Conservation (phyloP, 164 flowering plant genomes). For the Taxillus chinensis region DNA sequence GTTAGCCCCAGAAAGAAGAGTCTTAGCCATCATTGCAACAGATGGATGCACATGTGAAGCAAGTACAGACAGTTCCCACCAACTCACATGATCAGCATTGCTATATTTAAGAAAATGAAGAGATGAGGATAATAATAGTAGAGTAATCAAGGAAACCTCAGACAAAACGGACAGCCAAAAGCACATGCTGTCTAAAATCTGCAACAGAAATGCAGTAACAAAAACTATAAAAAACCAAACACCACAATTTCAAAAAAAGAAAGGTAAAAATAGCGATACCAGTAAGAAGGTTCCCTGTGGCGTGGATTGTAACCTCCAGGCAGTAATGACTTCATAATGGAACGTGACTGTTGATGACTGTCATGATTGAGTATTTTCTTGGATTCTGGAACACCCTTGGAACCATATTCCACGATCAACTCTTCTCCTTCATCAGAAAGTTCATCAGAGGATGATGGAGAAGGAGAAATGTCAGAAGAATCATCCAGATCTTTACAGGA, state of each 20-base stretch:
- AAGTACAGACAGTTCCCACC: constrained; percentile 94
- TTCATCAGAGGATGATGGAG: constrained; percentile 35
- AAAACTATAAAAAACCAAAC: background rate
- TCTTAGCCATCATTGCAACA: constrained; percentile 86
- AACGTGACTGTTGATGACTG: constrained; percentile 11
- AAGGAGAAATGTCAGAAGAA: constrained; percentile 4
- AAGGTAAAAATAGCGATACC: constrained; percentile 28
- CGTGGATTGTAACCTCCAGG: constrained; percentile 83
- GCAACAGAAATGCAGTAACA: background rate
- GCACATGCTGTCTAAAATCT: background rate
- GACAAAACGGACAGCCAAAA: background rate
- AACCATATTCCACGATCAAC: constrained; percentile 18
- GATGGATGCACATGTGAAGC: constrained; percentile 94
- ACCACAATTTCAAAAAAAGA: background rate
- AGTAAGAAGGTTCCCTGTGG: constrained; percentile 81
- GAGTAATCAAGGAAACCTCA: background rate
- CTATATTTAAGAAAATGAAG: constrained; percentile 23
- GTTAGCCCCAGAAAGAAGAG: constrained; percentile 81
- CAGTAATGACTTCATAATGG: constrained; percentile 18
- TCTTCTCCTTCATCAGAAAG: constrained; percentile 42
- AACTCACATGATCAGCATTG: constrained; percentile 78
- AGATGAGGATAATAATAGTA: background rate
- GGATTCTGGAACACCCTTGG: constrained; percentile 15
- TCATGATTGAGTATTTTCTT: constrained; percentile 13
- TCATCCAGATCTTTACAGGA: constrained; percentile 35